Evolutionary conservation across 805 yeast species (phyloP).

Genomic region (Cyberlindnera meyerae): DNA sequence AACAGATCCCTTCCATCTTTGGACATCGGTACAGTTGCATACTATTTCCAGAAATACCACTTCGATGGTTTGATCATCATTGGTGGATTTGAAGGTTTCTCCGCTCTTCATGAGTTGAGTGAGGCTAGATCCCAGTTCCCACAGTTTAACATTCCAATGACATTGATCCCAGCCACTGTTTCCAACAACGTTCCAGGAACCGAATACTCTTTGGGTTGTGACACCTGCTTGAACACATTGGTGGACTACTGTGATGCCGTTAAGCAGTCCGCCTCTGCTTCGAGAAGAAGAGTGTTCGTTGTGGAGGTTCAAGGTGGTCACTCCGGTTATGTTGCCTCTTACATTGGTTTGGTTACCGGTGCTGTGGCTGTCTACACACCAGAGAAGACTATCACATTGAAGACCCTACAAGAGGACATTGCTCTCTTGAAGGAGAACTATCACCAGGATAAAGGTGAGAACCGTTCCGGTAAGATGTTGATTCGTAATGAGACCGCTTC

Average conservation of each 20-base stretch:
- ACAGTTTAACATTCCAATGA: slow-evolving; percentile 90
- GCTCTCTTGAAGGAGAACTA: slow-evolving; percentile 48
- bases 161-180: slow-evolving; percentile 89
- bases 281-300: slow-evolving; percentile 90
- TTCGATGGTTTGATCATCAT: slow-evolving; percentile 87
- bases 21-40: slow-evolving; percentile 89
- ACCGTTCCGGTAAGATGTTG: slow-evolving; percentile 69
- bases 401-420: slow-evolving; percentile 72
- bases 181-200: slow-evolving; percentile 99
- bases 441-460: slow-evolving; percentile 6
- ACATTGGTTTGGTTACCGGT: slow-evolving; percentile 66
- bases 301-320: slow-evolving; percentile 98
- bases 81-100: slow-evolving; percentile 98
- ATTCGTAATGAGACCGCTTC: slow-evolving; percentile 84
- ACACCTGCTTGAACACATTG: slow-evolving; percentile 89
- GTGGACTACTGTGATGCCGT: slow-evolving; percentile 92
- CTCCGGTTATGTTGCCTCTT: slow-evolving; percentile 86
- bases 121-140: slow-evolving; percentile 77
- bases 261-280: slow-evolving; percentile 90
- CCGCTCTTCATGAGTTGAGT: slow-evolving; percentile 75
- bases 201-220: slow-evolving; percentile 91
- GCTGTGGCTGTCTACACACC: slow-evolving; percentile 36
- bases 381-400: slow-evolving; percentile 68
- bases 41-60: slow-evolving; percentile 80
- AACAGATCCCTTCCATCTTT: slow-evolving; percentile 34